A percentile compares a stretch with the other conserved stretches of the same genome.
phyloP scores from a whole-genome alignment of 2,329 filamentous ascomycete genomes.

The Metarhizium humberi region DNA sequence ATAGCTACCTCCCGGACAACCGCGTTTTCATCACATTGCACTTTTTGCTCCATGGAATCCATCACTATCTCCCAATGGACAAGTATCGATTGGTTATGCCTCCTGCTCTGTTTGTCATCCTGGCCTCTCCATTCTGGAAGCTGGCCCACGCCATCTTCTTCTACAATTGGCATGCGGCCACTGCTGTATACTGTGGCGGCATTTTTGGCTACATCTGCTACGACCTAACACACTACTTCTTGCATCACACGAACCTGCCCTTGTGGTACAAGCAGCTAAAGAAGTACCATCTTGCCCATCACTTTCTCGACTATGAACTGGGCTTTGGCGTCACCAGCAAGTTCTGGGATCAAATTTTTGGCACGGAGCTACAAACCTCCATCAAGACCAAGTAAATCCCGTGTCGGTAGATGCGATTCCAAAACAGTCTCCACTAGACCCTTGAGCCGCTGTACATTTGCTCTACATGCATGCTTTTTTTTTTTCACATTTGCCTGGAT shows the following conservation, averaged over 20 bases:
- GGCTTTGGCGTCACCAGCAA: conserved; percentile 94
- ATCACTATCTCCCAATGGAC: conserved; percentile 99
- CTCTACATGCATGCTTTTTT: conserved; percentile 8
- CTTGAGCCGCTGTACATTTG: not conserved
- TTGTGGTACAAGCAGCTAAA: conserved; percentile 85
- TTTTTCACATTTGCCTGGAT: not conserved
- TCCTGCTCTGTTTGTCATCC: conserved; percentile 71
- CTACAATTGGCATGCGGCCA: conserved; percentile 76
- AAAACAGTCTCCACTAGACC: not conserved
- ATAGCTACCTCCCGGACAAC: conserved; percentile 82
- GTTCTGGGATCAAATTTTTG: conserved; percentile 92
- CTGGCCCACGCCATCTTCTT: conserved; percentile 74
- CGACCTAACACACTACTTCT: conserved; percentile 96
- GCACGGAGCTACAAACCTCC: conserved; percentile 60
- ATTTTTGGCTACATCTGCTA: conserved; percentile 96
- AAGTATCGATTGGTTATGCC: conserved; percentile 96
- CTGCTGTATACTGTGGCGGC: conserved; percentile 75
- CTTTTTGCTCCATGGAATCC: conserved; percentile 91
- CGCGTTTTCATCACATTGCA: conserved; percentile 76
- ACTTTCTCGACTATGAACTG: conserved; percentile 96
- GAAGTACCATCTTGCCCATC: conserved; percentile 95
- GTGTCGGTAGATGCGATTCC: not conserved
- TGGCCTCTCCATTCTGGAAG: conserved; percentile 88
- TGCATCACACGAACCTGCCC: conserved; percentile 89
- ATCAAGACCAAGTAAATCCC: conserved; percentile 24